A percentile compares a stretch with the other conserved stretches of the same genome.
These are phyloP conservation scores for Bipolaris cookei DNA, from an alignment of 2,329 filamentous ascomycete species.

Conservation along the genomic window DNA sequence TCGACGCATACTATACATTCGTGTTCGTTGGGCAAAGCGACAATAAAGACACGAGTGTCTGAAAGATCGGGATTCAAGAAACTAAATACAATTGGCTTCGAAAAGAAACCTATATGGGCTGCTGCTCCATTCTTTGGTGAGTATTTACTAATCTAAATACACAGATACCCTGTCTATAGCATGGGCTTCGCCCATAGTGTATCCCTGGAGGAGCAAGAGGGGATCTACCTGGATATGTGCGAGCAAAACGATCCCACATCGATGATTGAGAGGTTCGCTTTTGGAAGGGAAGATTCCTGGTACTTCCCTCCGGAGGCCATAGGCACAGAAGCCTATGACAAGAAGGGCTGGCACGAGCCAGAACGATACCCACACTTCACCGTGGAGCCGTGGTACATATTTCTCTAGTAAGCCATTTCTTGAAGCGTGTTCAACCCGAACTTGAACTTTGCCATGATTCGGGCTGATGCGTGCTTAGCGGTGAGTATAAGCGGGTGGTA, in stretches of 20 bases:
- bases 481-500: background rate
- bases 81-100: background rate
- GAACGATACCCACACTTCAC: constrained; percentile 7
- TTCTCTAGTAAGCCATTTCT: background rate
- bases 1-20: no score
- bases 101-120: background rate
- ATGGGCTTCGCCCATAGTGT: background rate
- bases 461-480: background rate
- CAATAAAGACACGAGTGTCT: background rate
- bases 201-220: background rate
- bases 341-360: constrained; percentile 13
- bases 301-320: background rate
- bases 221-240: background rate
- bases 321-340: constrained; percentile 10
- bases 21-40: no score
- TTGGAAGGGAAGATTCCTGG: background rate
- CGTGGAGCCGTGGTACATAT: constrained; percentile 6
- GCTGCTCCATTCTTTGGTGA: background rate
- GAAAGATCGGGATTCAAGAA: no score
- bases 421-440: background rate
- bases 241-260: background rate
- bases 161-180: background rate
- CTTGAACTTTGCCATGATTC: background rate
- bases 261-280: constrained; percentile 3
- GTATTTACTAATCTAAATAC: background rate